Evolutionary conservation across 2,329 filamentous ascomycete species (phyloP).

Genomic region (Arthrocladium fulminans): DNA sequence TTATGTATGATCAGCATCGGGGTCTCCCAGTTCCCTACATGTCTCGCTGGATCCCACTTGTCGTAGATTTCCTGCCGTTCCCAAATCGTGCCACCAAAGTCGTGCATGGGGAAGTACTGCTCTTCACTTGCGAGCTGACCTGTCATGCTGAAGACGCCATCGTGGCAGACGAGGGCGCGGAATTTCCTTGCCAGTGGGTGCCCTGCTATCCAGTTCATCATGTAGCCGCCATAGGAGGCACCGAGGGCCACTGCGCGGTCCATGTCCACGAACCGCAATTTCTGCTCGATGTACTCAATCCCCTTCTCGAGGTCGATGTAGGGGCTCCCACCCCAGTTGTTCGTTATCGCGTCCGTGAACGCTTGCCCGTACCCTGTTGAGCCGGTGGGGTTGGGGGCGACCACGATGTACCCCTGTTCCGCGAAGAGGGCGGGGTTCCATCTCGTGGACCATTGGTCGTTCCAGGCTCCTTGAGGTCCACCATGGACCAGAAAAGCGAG

Average conservation of each 20-base stretch:
- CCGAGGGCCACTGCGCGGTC: conserved; percentile 46
- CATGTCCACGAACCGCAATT: conserved; percentile 46
- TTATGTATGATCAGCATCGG: conserved; percentile 86
- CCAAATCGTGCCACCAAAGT: conserved; percentile 44
- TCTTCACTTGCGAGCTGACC: conserved; percentile 42
- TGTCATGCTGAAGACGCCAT: conserved; percentile 34
- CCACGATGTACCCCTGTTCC: conserved; percentile 52
- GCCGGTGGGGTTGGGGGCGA: conserved; percentile 52
- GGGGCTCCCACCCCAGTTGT: conserved; percentile 46
- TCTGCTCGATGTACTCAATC: conserved; percentile 42
- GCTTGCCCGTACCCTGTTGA: conserved; percentile 49
- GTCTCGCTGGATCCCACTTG: conserved; percentile 48
- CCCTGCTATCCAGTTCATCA: conserved; percentile 52
- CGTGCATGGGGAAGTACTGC: conserved; percentile 47
- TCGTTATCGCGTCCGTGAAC: conserved; percentile 44
- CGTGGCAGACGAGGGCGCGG: conserved; percentile 49
- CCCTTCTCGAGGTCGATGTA: conserved; percentile 50
- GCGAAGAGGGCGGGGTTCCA: conserved; percentile 51
- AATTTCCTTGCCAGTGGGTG: conserved; percentile 47
- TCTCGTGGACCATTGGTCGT: conserved; percentile 46
- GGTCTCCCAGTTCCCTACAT: conserved; percentile 65
- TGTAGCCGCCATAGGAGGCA: conserved; percentile 50
- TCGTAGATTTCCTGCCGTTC: conserved; percentile 44
- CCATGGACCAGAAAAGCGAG: conserved; percentile 48
- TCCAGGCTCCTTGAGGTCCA: conserved; percentile 44